These are phyloP conservation scores for Scalesia atractyloides DNA, from an alignment of 129 eudicot genomes.

Conservation along the genomic window DNA sequence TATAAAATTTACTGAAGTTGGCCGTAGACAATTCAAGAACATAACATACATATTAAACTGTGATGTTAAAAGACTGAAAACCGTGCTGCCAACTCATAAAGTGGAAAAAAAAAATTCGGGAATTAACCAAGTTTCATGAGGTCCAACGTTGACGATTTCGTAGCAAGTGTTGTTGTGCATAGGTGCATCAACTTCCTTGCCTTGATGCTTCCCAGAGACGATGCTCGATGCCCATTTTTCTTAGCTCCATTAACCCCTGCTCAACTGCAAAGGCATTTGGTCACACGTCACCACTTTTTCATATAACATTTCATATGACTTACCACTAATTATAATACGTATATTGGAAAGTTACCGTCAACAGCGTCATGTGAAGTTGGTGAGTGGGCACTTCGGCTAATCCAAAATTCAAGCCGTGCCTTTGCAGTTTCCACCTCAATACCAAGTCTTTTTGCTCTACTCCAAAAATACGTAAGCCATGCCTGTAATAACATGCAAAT, in stretches of 20 bases:
- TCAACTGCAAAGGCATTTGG: conserved; percentile 50
- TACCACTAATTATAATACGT: not conserved
- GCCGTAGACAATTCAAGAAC: not conserved
- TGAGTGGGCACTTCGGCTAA: conserved; percentile 75
- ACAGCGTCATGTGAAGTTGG: conserved; percentile 96
- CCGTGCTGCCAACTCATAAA: conserved; percentile 15
- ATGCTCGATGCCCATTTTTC: conserved; percentile 77
- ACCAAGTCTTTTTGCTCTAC: conserved; percentile 79
- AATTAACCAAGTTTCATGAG: not conserved
- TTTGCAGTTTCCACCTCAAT: conserved; percentile 81
- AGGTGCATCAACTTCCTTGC: conserved; percentile 48
- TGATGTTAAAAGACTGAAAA: conserved; percentile 9
- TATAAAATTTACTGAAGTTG: conserved; percentile 1
- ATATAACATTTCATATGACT: not conserved
- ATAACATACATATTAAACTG: conserved; percentile 23
- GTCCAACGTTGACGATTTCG: conserved; percentile 4
- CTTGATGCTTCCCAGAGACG: conserved; percentile 96
- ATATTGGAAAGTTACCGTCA: conserved; percentile 56
- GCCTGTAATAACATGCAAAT: conserved; percentile 50
- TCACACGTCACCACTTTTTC: not conserved
- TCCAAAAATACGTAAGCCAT: conserved; percentile 95
- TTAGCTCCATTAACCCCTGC: conserved; percentile 89
- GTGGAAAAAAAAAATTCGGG: not conserved
- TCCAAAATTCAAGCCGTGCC: conserved; percentile 76
- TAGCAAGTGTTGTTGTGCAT: not conserved